Base-by-base conservation (phyloP, 2,329 filamentous ascomycete genomes). In the Fusarium sambucinum region DNA sequence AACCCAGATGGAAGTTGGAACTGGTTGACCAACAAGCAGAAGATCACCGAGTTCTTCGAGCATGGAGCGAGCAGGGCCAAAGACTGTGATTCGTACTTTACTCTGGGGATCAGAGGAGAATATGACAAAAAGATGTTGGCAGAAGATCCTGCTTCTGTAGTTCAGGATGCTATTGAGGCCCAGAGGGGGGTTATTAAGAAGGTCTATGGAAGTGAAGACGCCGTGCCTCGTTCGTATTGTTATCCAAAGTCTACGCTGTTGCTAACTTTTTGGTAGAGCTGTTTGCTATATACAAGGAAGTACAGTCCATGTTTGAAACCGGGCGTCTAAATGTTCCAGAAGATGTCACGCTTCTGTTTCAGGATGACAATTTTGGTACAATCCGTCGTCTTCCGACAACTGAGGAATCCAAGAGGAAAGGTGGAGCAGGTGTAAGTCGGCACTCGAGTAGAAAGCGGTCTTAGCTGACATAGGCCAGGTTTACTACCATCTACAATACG, bases 281-380 rank as follows among this genome's bases (percentile, higher is more conserved):
- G 56, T 86, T 88, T 81, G 88, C 87, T 13, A 74, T 91, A 32
- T 91, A 90, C 72, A 90, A 90, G 59, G 89, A 91, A 61, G 87
- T 91, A 0, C 85, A 87, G 68, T 84, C 83, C 13, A 88, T 90
- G 64, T 90, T 87, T 37, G 86, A 90, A 48, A 81, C 83, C 1
- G 87, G 88, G 1, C 33, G 66, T 1, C 81, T 90, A 65, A 75
- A 81, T 2, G 84, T 89, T 0, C 86, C 87, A 0, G 87, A 90
- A 3, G 85, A 89, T 66, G 83, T 90, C 9, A 90, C 86, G 0
- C 77, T 90, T 3, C 77, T 90, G 0, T 90, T 87, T 75, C 82
- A 86, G 0, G 88, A 90, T 57, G 88, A 90, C 65, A 90, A 89
- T 66, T 88, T 82, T 75, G 87, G 87, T 1, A 86, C 86, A 41